Conservation (phyloP, 2,329 filamentous ascomycete species). For the Alternaria panax region DNA sequence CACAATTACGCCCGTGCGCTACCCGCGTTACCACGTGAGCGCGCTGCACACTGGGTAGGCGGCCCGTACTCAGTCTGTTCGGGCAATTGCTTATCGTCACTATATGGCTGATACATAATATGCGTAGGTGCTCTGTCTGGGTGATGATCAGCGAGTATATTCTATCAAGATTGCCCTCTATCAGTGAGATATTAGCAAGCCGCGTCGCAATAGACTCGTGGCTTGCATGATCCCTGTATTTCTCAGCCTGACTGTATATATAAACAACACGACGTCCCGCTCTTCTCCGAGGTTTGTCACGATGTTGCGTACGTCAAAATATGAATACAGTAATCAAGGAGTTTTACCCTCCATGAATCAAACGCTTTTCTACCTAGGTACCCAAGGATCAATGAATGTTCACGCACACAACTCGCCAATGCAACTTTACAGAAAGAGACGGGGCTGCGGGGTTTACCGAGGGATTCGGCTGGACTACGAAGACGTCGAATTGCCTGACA, state of each 20-base stretch:
- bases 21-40: conserved; percentile 21
- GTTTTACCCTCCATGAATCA: neutral
- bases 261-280: neutral
- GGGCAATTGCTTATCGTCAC: neutral
- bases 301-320: neutral
- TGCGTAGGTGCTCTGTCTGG: neutral
- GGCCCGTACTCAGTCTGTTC: neutral
- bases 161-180: neutral
- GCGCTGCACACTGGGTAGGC: neutral
- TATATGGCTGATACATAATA: neutral
- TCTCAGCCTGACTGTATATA: neutral
- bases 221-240: neutral
- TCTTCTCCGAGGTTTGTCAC: neutral
- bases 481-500: neutral
- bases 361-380: neutral
- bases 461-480: too few relatives aligned
- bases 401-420: neutral
- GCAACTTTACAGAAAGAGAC: neutral
- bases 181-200: neutral
- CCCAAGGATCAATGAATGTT: neutral
- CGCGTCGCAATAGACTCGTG: neutral
- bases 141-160: neutral
- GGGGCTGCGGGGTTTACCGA: neutral
- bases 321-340: neutral
- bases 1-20: conserved; percentile 7